These are phyloP conservation scores for Fusarium sarcochroum DNA, from an alignment of 2,329 filamentous ascomycete species.

Conservation along the genomic window DNA sequence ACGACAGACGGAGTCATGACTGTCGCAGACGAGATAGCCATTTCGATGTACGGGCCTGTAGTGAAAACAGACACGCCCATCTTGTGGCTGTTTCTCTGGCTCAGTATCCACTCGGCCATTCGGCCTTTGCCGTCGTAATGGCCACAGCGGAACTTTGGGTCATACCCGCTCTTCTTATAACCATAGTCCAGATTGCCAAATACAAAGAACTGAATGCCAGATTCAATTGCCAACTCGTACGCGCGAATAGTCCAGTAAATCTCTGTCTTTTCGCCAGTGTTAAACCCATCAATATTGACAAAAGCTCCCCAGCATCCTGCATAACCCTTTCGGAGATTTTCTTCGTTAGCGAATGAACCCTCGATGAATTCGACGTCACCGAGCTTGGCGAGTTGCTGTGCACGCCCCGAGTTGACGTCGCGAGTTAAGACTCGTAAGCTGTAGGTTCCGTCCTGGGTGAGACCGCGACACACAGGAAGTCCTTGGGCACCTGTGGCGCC, in stretches of 20 bases:
- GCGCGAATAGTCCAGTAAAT: slow-evolving; percentile 19
- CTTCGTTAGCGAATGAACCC: slow-evolving; percentile 16
- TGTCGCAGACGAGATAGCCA: not conserved
- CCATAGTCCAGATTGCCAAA: slow-evolving; percentile 66
- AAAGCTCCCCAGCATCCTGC: slow-evolving; percentile 14
- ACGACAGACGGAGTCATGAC: slow-evolving; percentile 1
- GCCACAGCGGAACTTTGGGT: slow-evolving; percentile 60
- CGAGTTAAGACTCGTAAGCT: slow-evolving; percentile 26
- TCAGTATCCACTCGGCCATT: slow-evolving; percentile 60
- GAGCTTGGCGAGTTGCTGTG: not conserved
- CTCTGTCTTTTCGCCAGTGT: slow-evolving; percentile 33
- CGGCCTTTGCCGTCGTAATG: slow-evolving; percentile 65
- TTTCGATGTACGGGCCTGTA: slow-evolving; percentile 26
- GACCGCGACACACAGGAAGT: slow-evolving; percentile 13
- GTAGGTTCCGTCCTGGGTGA: slow-evolving; percentile 9
- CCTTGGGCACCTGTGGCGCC: slow-evolving; percentile 30
- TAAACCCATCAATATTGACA: slow-evolving; percentile 28
- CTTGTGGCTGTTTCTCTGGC: slow-evolving; percentile 45
- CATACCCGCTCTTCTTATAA: slow-evolving; percentile 63
- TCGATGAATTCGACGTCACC: slow-evolving; percentile 15
- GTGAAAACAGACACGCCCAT: slow-evolving; percentile 22
- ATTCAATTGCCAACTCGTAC: slow-evolving; percentile 23
- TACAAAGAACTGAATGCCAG: slow-evolving; percentile 56
- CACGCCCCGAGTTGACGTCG: not conserved
- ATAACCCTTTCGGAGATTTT: slow-evolving; percentile 7